Evolutionary conservation across 2,329 filamentous ascomycete genomes (phyloP).

Genomic region (Claviceps paspali): DNA sequence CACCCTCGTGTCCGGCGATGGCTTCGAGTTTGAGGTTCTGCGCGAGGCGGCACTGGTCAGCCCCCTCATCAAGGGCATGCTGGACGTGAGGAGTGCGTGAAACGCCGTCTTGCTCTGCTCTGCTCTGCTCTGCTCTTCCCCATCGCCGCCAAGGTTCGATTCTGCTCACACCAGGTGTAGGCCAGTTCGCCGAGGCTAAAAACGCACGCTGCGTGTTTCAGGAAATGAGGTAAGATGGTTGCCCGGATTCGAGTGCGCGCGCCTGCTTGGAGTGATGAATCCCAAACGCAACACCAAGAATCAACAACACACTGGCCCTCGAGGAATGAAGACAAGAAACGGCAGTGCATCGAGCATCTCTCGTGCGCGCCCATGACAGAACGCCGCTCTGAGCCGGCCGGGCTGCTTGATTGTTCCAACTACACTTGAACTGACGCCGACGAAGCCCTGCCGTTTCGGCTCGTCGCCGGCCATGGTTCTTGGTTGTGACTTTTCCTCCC

Average conservation of each 20-base stretch:
- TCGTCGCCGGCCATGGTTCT: constrained; percentile 1
- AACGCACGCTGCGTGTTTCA: constrained; percentile 51
- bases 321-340: constrained; percentile 22
- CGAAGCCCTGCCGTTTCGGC: neutral
- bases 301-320: neutral
- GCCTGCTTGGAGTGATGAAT: neutral
- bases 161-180: constrained; percentile 20
- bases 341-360: constrained; percentile 21
- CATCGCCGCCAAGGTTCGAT: neutral
- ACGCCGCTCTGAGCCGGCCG: constrained; percentile 15
- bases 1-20: constrained; percentile 61
- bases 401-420: constrained; percentile 35
- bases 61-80: constrained; percentile 58
- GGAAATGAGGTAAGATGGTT: constrained; percentile 55
- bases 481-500: neutral
- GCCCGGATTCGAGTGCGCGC: neutral
- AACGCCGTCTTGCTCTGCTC: neutral
- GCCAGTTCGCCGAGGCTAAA: constrained; percentile 49
- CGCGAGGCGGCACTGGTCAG: constrained; percentile 56
- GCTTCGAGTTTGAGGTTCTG: constrained; percentile 61
- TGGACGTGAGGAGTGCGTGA: constrained; percentile 48
- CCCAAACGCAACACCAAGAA: neutral
- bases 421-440: constrained; percentile 50
- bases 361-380: constrained; percentile 26
- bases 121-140: neutral